Conservation (phyloP, 768 basidiomycete species). For the Boletellus ananas region DNA sequence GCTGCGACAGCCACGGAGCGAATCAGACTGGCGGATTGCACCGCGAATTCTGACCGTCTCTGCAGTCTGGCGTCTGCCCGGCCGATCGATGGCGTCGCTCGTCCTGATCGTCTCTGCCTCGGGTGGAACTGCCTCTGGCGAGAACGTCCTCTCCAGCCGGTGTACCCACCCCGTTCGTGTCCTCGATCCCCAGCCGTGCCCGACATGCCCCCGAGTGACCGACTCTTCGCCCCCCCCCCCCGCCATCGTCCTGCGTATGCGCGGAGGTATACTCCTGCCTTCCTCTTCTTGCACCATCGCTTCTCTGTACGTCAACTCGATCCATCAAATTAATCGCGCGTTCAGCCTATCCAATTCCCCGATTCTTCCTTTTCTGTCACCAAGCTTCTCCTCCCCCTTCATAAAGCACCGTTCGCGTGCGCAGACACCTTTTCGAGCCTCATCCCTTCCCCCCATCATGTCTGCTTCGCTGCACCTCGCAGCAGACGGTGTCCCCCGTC, state of each 20-base stretch:
- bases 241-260: slow-evolving; percentile 15
- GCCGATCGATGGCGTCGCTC: too few species aligned
- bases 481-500: slow-evolving; percentile 28
- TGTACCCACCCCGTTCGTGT: too few species aligned
- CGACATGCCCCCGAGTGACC: too few species aligned
- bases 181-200: not conserved
- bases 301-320: slow-evolving; percentile 36
- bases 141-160: not conserved
- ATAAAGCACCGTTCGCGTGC: slow-evolving; percentile 30
- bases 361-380: slow-evolving; percentile 33
- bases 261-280: slow-evolving; percentile 18
- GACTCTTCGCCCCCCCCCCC: not conserved
- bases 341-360: slow-evolving; percentile 29
- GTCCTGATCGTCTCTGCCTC: not conserved
- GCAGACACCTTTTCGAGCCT: slow-evolving; percentile 29
- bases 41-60: slow-evolving; percentile 11
- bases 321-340: slow-evolving; percentile 31
- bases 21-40: slow-evolving; percentile 23
- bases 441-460: slow-evolving; percentile 28
- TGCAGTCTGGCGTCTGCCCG: too few species aligned
- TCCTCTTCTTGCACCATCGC: slow-evolving; percentile 18
- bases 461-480: slow-evolving; percentile 22
- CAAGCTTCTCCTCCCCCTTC: slow-evolving; percentile 29
- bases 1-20: slow-evolving; percentile 21
- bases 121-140: slow-evolving; percentile 15